phyloP scores from a whole-genome alignment of 495 filamentous ascomycete genomes.

The Pseudevernia furfuracea region DNA sequence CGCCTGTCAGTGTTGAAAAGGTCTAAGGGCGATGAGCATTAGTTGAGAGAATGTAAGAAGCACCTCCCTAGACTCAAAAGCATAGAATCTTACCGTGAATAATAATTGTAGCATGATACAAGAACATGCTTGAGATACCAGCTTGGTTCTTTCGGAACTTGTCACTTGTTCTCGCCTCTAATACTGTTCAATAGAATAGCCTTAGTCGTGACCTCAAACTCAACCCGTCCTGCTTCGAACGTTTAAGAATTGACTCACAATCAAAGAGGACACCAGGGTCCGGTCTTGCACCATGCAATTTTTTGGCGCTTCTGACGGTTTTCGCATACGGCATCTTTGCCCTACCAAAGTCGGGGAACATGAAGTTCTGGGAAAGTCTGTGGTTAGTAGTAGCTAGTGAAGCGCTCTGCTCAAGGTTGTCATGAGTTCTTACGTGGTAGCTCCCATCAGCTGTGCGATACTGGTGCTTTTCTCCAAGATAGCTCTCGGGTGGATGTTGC shows the following conservation, averaged over 20 bases:
- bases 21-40: conserved; percentile 30
- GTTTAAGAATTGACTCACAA: not conserved
- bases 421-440: conserved; percentile 33
- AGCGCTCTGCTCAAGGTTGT: not conserved
- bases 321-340: conserved; percentile 51
- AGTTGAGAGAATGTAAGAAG: not conserved
- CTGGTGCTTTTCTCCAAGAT: conserved; percentile 22
- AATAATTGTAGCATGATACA: conserved; percentile 72
- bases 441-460: conserved; percentile 36
- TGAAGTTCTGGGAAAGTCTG: conserved; percentile 33
- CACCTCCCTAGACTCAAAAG: not conserved
- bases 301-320: conserved; percentile 45
- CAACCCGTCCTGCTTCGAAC: too few relatives aligned
- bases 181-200: not conserved
- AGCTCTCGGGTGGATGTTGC: conserved; percentile 52
- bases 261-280: conserved; percentile 66
- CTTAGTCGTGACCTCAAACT: too few relatives aligned
- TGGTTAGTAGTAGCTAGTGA: not conserved
- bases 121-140: conserved; percentile 60
- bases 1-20: conserved; percentile 46
- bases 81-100: conserved; percentile 51
- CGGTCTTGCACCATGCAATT: conserved; percentile 51
- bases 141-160: conserved; percentile 40
- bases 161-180: conserved; percentile 15
- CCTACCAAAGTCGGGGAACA: conserved; percentile 48